A percentile compares a stretch with the other conserved stretches of the same genome.
Conservation (phyloP, 2,329 filamentous ascomycete species). For the Alternaria triticina region DNA sequence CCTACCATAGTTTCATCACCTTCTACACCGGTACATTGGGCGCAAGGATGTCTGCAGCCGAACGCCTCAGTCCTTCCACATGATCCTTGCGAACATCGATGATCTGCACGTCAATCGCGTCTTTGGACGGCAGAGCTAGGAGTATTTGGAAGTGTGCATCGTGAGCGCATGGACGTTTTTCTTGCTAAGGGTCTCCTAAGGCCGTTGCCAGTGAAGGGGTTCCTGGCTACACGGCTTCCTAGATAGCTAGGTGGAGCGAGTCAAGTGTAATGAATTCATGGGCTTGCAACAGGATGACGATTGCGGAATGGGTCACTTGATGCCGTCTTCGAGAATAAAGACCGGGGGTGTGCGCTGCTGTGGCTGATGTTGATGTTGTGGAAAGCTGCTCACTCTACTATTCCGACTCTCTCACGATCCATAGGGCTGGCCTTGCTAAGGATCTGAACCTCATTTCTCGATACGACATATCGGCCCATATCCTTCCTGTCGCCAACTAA, state of each 20-base stretch:
- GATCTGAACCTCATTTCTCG: not conserved
- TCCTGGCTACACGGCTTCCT: constrained; percentile 13
- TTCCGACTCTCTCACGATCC: not conserved
- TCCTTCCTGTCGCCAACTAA: not conserved
- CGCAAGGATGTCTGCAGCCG: constrained; percentile 4
- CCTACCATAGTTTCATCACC: constrained; percentile 9
- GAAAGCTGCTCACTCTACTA: not conserved
- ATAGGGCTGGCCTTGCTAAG: constrained; percentile 4
- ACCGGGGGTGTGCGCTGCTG: constrained; percentile 7
- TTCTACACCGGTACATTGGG: constrained; percentile 6
- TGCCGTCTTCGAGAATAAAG: constrained; percentile 11
- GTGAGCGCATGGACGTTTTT: constrained; percentile 11
- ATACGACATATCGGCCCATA: not conserved
- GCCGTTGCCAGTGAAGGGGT: constrained; percentile 9
- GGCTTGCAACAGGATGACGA: constrained; percentile 10
- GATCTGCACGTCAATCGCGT: constrained; percentile 11
- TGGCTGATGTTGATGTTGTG: not conserved
- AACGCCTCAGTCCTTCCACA: constrained; percentile 1
- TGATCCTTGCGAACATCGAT: constrained; percentile 15
- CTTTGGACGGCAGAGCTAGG: constrained; percentile 4
- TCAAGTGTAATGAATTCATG: constrained; percentile 11
- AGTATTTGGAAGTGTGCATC: constrained; percentile 7
- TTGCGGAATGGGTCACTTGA: constrained; percentile 8
- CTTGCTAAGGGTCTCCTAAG: constrained; percentile 6
- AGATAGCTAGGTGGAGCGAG: constrained; percentile 17